These are phyloP conservation scores for Metschnikowia similis DNA, from an alignment of 805 yeast genomes.

Conservation along the genomic window DNA sequence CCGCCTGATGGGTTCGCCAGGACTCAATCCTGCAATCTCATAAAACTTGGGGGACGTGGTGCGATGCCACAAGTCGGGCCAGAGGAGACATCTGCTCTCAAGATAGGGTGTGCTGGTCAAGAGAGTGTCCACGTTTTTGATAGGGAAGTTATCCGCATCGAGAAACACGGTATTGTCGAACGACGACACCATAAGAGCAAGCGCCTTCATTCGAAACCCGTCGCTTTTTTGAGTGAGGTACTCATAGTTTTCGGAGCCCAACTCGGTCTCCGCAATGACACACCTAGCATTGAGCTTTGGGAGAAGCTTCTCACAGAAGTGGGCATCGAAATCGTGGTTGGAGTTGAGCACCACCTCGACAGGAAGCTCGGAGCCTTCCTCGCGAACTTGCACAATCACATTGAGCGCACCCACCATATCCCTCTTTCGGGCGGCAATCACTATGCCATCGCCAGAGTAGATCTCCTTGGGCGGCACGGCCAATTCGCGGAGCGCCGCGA, in stretches of 20 bases:
- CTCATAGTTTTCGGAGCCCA: conserved; percentile 46
- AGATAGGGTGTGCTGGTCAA: conserved; percentile 19
- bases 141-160: conserved; percentile 47
- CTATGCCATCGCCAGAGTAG: conserved; percentile 32
- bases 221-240: conserved; percentile 15
- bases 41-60: conserved; percentile 21
- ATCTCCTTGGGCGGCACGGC: conserved; percentile 24
- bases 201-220: conserved; percentile 38
- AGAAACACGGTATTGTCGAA: conserved; percentile 43
- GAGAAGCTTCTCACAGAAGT: conserved; percentile 54
- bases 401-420: conserved; percentile 28
- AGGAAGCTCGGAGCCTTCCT: conserved; percentile 40
- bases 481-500: conserved; percentile 21
- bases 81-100: conserved; percentile 15
- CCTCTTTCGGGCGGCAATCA: conserved; percentile 28
- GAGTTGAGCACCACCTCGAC: conserved; percentile 42
- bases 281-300: conserved; percentile 65
- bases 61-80: conserved; percentile 25
- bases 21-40: conserved; percentile 15
- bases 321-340: conserved; percentile 34
- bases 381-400: conserved; percentile 32
- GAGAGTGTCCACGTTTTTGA: conserved; percentile 36
- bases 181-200: conserved; percentile 44
- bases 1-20: conserved; percentile 22
- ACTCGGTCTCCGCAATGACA: conserved; percentile 44